Conservation (phyloP, 495 filamentous ascomycete species). For the Aspergillus steynii region DNA sequence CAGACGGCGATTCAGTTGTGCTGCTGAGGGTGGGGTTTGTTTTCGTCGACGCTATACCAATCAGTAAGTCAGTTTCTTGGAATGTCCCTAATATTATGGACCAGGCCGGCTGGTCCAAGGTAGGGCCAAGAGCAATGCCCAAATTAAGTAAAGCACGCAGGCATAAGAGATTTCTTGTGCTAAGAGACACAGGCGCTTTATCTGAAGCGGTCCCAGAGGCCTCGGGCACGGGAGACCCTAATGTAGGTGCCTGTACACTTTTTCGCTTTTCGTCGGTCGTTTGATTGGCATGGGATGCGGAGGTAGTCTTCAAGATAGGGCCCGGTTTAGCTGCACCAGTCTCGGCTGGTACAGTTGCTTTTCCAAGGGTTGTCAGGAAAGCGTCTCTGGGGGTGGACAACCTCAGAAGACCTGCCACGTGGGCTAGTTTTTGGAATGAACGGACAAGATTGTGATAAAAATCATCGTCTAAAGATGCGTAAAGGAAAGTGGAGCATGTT, state of each 20-base stretch:
- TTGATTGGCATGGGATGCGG: slow-evolving; percentile 26
- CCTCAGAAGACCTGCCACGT: slow-evolving; percentile 86
- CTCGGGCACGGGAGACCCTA: slow-evolving; percentile 24
- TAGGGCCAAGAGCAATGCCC: slow-evolving; percentile 91
- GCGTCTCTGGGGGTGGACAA: slow-evolving; percentile 87
- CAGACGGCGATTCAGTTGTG: slow-evolving; percentile 26
- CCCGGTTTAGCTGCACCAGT: slow-evolving; percentile 47
- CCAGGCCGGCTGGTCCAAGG: slow-evolving; percentile 76
- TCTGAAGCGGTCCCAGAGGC: slow-evolving; percentile 24
- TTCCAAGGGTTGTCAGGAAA: slow-evolving; percentile 89
- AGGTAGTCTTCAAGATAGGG: slow-evolving; percentile 37
- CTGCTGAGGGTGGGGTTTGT: slow-evolving; percentile 31
- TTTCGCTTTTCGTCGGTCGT: slow-evolving; percentile 43
- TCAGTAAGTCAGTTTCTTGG: slow-evolving; percentile 84
- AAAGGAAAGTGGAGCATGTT: slow-evolving; percentile 90
- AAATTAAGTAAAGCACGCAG: slow-evolving; percentile 87
- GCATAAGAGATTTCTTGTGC: slow-evolving; percentile 86
- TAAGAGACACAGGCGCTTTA: slow-evolving; percentile 55
- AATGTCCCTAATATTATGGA: slow-evolving; percentile 87
- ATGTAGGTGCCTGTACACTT: slow-evolving; percentile 23
- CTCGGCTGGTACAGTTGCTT: slow-evolving; percentile 83
- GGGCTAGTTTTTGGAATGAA: slow-evolving; percentile 92
- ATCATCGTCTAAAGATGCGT: slow-evolving; percentile 88
- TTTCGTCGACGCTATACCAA: slow-evolving; percentile 57
- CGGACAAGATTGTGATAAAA: slow-evolving; percentile 92